Evolutionary conservation across 2,329 filamentous ascomycete genomes (phyloP).

Genomic region (Elsinoe perseae): DNA sequence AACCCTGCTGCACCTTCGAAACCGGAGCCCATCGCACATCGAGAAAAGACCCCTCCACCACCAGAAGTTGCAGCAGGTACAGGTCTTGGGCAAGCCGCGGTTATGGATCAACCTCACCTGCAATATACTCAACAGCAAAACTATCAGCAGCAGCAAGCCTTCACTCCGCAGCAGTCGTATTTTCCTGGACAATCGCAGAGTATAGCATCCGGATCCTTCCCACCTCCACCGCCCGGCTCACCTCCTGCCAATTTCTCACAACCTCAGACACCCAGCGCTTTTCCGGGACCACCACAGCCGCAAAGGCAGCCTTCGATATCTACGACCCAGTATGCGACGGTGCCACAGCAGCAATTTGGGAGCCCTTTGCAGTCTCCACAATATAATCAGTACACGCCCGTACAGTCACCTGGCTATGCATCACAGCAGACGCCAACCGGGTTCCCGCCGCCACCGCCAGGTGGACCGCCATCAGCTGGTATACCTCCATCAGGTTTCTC

Average conservation of each 20-base stretch:
- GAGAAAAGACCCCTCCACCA: conserved; percentile 73
- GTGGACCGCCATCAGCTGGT: conserved; percentile 40
- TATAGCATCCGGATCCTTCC: conserved; percentile 24
- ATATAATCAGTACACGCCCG: conserved; percentile 30
- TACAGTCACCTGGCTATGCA: conserved; percentile 34
- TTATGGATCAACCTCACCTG: conserved; percentile 27
- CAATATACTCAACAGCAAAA: conserved; percentile 12
- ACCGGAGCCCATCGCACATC: conserved; percentile 61
- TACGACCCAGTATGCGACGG: not conserved
- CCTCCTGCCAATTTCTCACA: conserved; percentile 29
- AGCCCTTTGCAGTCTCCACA: conserved; percentile 23
- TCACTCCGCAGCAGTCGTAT: conserved; percentile 27
- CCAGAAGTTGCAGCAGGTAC: conserved; percentile 53
- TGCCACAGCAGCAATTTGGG: conserved; percentile 21
- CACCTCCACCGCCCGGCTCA: conserved; percentile 21
- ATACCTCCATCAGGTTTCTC: conserved; percentile 41
- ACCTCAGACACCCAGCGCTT: conserved; percentile 10
- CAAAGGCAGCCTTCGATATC: not conserved
- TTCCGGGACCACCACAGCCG: conserved; percentile 21
- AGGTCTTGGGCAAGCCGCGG: conserved; percentile 34
- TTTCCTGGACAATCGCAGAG: conserved; percentile 36
- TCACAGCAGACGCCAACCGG: conserved; percentile 30
- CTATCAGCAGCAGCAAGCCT: conserved; percentile 5
- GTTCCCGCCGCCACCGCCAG: conserved; percentile 24
- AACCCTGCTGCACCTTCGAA: conserved; percentile 72